These are phyloP conservation scores for Arthrobotrys iridis DNA, from an alignment of 2,329 filamentous ascomycete genomes.

Conservation along the genomic window DNA sequence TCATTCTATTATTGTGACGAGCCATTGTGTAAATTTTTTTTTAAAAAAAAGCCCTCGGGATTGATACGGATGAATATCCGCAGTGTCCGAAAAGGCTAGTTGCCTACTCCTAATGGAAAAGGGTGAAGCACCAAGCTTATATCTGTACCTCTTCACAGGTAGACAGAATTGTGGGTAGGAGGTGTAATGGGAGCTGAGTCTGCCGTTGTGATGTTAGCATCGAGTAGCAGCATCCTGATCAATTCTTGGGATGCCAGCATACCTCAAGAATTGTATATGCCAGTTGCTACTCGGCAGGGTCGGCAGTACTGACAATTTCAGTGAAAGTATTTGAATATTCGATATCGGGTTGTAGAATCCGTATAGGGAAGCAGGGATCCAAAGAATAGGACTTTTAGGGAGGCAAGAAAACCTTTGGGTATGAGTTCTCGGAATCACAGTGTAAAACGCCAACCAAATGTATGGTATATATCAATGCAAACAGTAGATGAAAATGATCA, in stretches of 20 bases:
- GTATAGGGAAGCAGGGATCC: neutral
- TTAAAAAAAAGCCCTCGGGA: neutral
- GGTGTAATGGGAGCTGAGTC: slow-evolving; percentile 4
- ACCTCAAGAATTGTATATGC: slow-evolving; percentile 54
- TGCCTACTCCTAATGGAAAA: slow-evolving; percentile 10
- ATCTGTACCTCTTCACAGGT: slow-evolving; percentile 37
- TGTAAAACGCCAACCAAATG: slow-evolving; percentile 47
- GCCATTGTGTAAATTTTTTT: slow-evolving; percentile 38
- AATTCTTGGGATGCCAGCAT: slow-evolving; percentile 54
- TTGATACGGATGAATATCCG: slow-evolving; percentile 1
- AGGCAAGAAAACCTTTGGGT: slow-evolving; percentile 38
- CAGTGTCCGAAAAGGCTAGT: neutral
- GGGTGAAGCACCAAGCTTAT: neutral
- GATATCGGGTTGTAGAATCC: neutral
- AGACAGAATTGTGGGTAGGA: slow-evolving; percentile 7
- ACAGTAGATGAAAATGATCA: slow-evolving; percentile 18
- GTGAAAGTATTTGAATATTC: slow-evolving; percentile 4
- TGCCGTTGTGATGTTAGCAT: slow-evolving; percentile 51
- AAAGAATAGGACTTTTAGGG: slow-evolving; percentile 16
- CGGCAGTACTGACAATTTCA: slow-evolving; percentile 34
- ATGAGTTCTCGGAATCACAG: slow-evolving; percentile 27
- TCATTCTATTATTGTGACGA: slow-evolving; percentile 52
- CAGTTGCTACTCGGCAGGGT: slow-evolving; percentile 44
- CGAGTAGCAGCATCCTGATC: slow-evolving; percentile 53
- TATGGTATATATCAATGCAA: slow-evolving; percentile 43